Percentiles rank a stretch among this genome's conserved stretches.
These are phyloP conservation scores for Coemansia sp. DNA, from an alignment of 192 early-diverging fungal genomes.

Conservation along the genomic window DNA sequence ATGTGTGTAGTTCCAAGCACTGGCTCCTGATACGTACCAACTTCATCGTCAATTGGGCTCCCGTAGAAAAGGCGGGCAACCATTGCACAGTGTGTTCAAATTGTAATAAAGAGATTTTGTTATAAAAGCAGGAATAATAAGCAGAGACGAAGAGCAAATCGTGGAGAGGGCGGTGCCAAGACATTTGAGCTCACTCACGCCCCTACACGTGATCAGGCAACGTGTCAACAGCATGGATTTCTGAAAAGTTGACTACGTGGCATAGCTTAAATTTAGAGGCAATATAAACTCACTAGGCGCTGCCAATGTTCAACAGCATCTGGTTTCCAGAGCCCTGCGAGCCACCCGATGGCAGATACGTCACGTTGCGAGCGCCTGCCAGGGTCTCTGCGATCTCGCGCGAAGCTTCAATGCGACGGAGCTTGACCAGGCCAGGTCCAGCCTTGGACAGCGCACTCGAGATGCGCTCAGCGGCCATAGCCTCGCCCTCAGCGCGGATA, in stretches of 20 bases:
- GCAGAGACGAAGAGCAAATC: background rate
- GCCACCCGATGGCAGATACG: slow-evolving; percentile 77
- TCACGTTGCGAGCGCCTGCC: slow-evolving; percentile 79
- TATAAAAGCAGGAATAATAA: background rate
- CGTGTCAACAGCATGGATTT: slow-evolving; percentile 2
- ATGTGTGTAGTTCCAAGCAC: background rate
- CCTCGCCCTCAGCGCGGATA: slow-evolving; percentile 98
- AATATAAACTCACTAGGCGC: slow-evolving; percentile 24
- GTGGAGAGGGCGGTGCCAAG: background rate
- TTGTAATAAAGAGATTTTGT: background rate
- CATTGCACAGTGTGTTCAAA: slow-evolving; percentile 22
- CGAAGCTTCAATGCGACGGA: slow-evolving; percentile 96
- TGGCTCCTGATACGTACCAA: slow-evolving; percentile 38
- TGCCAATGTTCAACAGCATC: slow-evolving; percentile 74
- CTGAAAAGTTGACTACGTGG: background rate
- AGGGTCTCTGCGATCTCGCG: slow-evolving; percentile 95
- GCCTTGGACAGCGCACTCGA: slow-evolving; percentile 88
- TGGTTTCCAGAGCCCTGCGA: slow-evolving; percentile 64
- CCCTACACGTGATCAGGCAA: slow-evolving; percentile 1
- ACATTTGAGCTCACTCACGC: slow-evolving; percentile 6
- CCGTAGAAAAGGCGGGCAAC: slow-evolving; percentile 56
- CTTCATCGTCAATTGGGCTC: slow-evolving; percentile 53
- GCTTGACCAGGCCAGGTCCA: slow-evolving; percentile 90
- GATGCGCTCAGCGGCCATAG: slow-evolving; percentile 88
- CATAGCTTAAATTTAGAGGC: background rate